Conservation (phyloP, 176 grass and related monocot genomes). For the Carex littledalei region DNA sequence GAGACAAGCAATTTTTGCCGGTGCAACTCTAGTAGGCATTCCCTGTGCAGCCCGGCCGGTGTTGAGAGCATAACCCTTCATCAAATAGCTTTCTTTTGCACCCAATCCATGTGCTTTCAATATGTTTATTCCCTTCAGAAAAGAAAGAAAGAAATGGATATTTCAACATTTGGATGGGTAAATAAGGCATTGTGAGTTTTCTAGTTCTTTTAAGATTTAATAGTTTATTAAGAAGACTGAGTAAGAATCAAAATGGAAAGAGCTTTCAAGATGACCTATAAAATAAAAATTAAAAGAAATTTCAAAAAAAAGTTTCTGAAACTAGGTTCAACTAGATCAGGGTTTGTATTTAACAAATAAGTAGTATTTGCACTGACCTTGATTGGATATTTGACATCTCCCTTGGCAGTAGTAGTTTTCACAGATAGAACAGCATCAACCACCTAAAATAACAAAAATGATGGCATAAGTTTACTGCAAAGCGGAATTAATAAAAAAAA, state of each 20-base stretch:
- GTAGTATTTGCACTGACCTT: slow-evolving; percentile 43
- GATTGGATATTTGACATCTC: slow-evolving; percentile 90
- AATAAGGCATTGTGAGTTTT: background rate
- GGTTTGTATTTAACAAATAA: background rate
- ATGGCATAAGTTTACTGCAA: background rate
- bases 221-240: background rate
- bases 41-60: slow-evolving; percentile 81
- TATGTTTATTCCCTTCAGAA: slow-evolving; percentile 72
- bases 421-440: slow-evolving; percentile 89
- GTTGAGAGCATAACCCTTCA: slow-evolving; percentile 90
- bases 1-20: slow-evolving; percentile 82
- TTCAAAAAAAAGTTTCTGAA: background rate
- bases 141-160: background rate
- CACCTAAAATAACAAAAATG: slow-evolving; percentile 44
- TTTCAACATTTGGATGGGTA: background rate
- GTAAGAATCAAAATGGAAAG: background rate
- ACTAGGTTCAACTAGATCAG: background rate
- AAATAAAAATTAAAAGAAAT: background rate
- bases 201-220: background rate
- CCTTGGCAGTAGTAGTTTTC: slow-evolving; percentile 75
- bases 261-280: background rate
- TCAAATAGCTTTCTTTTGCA: slow-evolving; percentile 68
- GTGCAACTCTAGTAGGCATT: slow-evolving; percentile 70
- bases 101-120: slow-evolving; percentile 89
- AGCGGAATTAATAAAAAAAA: background rate